phyloP scores from a whole-genome alignment of 2,329 filamentous ascomycete genomes.

The Cryphonectria radicalis region DNA sequence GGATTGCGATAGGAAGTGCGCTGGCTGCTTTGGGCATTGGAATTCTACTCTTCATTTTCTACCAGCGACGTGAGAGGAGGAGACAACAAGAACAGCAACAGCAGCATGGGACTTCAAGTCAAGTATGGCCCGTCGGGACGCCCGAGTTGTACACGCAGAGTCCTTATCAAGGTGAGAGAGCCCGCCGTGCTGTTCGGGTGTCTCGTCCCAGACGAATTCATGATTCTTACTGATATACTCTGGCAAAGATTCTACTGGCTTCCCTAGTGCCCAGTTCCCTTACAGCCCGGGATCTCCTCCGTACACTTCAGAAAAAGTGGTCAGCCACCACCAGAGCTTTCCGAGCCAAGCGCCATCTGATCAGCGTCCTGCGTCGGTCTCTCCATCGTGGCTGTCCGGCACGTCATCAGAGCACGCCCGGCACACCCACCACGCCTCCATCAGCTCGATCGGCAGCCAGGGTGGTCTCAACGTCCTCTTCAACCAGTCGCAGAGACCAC shows the following conservation, averaged over 20 bases:
- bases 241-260: constrained; percentile 7
- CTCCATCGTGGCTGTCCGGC: constrained; percentile 21
- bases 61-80: constrained; percentile 9
- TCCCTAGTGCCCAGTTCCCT: constrained; percentile 1
- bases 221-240: not conserved
- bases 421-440: constrained; percentile 6
- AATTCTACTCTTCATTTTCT: constrained; percentile 4
- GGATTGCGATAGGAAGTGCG: constrained; percentile 29
- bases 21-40: constrained; percentile 21
- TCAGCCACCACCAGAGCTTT: not conserved
- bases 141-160: constrained; percentile 19
- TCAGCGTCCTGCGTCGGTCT: constrained; percentile 15
- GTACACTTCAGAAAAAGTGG: constrained; percentile 12
- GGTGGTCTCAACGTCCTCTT: constrained; percentile 5
- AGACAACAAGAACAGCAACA: not conserved
- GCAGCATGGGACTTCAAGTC: not conserved
- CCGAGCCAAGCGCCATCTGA: constrained; percentile 1
- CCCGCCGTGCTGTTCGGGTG: not conserved
- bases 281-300: not conserved
- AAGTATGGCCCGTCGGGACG: constrained; percentile 7
- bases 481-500: not conserved
- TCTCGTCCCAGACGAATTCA: not conserved
- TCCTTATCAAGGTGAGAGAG: constrained; percentile 24
- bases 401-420: not conserved
- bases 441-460: constrained; percentile 20